A percentile compares a stretch with the other conserved stretches of the same genome.
phyloP scores from a whole-genome alignment of 371 early-diverging fungal genomes.

The Mortierella polycephala region DNA sequence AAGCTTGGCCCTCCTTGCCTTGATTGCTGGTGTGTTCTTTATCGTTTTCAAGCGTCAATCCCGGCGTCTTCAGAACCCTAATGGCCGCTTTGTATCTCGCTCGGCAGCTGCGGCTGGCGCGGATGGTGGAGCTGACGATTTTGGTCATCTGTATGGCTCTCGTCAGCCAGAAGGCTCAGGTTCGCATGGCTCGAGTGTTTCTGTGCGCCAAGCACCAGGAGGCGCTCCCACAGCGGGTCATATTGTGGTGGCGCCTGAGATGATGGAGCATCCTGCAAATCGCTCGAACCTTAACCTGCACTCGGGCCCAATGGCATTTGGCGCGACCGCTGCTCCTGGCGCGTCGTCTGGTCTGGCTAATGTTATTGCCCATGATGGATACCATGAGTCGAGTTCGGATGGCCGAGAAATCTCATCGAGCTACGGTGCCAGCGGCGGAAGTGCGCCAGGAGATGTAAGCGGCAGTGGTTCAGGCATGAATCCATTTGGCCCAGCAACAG shows the following conservation, averaged over 20 bases:
- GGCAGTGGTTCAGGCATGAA: conserved; percentile 17
- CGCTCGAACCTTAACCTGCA: conserved; percentile 49
- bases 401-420: conserved; percentile 40
- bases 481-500: conserved; percentile 31
- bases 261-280: conserved; percentile 54
- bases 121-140: conserved; percentile 28
- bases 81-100: conserved; percentile 31
- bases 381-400: conserved; percentile 48
- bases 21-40: conserved; percentile 47
- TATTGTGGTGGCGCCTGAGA: conserved; percentile 52
- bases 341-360: conserved; percentile 39
- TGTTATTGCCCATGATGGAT: conserved; percentile 40
- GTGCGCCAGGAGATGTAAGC: conserved; percentile 20
- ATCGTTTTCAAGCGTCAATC: conserved; percentile 46
- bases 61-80: conserved; percentile 43
- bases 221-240: conserved; percentile 48
- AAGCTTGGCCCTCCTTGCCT: conserved; percentile 33
- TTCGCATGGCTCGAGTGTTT: conserved; percentile 39
- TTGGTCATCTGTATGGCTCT: conserved; percentile 39
- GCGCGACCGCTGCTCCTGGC: conserved; percentile 36
- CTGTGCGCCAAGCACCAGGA: conserved; percentile 30
- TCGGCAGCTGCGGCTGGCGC: conserved; percentile 34
- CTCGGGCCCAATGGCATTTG: conserved; percentile 53
- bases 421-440: conserved; percentile 44
- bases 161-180: conserved; percentile 47